Base-by-base conservation (phyloP, 768 basidiomycete genomes). In the Albatrellus ellisii region DNA sequence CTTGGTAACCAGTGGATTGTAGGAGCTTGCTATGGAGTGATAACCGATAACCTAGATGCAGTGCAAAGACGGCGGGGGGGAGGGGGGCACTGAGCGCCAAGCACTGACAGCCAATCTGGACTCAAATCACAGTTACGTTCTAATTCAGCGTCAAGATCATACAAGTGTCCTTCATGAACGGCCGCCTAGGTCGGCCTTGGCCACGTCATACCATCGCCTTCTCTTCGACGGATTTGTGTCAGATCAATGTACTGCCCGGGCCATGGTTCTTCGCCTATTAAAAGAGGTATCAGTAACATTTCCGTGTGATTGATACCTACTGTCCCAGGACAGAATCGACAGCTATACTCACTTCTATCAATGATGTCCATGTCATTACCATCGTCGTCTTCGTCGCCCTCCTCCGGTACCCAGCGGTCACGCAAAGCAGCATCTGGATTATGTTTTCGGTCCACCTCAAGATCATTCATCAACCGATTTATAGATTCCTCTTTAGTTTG, bases 191-290 rank as follows among this genome's bases (percentile, higher is more conserved):
- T 68, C 0, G 84, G 84, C 43, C 81, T 64, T 8, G 83, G 83
- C 85, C 85, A 88, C 41, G 69, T 74, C 41, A 79, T 68, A 32
- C 61, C 60, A 52, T 77, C 73, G 31, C 72, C 68, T 31, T 64
- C 68, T 36, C 65, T 66, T 43, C 73, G 65, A 50, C 72, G 66
- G 41, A 72, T 66, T 22, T 72, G 69, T 9, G 74, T 84, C 14
- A 87, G 64, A 55, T 88, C 84, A 47, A 85, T 73, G 53, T 83
- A 85, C 53, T 82, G 73, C 6, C 77, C 77, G 0, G 80, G 80
- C 66, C 75, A 80, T 10, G 64, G 64, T 29, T 79, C 79, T 39
- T 81, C 78, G 53, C 71, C 84, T 84, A 51, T 20, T 47, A 42
- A 24, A 41, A 37, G 8, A 8, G 42, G 42, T 28, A 10, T 35